Evolutionary conservation across 306 rosid species (phyloP), one percentile per base, ranked within the genome.

Genomic region (Prunus campanulata): DNA sequence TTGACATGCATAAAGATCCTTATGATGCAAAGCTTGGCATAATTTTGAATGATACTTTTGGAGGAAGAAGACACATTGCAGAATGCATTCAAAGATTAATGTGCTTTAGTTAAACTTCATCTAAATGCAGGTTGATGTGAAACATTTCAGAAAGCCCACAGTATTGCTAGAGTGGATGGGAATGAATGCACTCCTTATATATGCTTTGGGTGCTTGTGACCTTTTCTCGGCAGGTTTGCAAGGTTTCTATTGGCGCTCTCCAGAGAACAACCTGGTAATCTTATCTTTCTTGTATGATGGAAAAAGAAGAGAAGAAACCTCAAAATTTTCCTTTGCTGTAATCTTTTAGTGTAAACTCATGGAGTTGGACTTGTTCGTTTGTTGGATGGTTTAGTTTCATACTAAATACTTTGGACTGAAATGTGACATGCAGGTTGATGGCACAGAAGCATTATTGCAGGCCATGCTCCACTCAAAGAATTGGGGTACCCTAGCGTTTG

Each of bases 211-310:
- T 71, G 94, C 97, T 78, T 85, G 91, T 76, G 97, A 89, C 48
- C 81, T 91, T 62, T 86, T 91, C 78, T 87, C 94, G 5, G 90
- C 86, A 69, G 82, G 82, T 80, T 32, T 89, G 78, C 94, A 91
- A 75, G 97, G 95, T 62, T 88, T 91, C 87, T 91, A 85, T 85
- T 91, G 87, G 90, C 86, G 60, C 68, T 83, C 90, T 64, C 97
- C 95, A 65, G 83, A 88, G 78, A 91, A 86, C 77, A 91, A 84
- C 82, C 83, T 86, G 92, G 97, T 91, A 89, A 60, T 65, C 70
- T 77, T 49, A 64, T 42, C 65, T 60, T 60, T 46, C 66, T 24
- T 64, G 39, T n/a, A 65, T 48, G 44, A 42, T 62, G 20, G 67
- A 29, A 16, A 25, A 0, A 62, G 44, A 29, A 29, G 44, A 60